These are phyloP conservation scores for Lasiosphaeria miniovina DNA, from an alignment of 495 filamentous ascomycete species.

Conservation along the genomic window DNA sequence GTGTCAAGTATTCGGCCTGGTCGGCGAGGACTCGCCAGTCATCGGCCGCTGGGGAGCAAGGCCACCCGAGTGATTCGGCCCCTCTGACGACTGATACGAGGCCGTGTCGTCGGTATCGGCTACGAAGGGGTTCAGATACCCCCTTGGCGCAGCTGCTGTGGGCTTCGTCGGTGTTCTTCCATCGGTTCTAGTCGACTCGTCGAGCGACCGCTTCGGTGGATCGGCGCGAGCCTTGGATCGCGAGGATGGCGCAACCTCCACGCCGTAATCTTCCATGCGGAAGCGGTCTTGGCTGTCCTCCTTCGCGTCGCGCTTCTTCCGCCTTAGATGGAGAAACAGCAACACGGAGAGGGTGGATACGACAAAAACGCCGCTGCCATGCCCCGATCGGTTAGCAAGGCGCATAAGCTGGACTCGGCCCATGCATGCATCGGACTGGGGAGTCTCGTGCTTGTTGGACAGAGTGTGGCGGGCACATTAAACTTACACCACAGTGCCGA, in stretches of 20 bases:
- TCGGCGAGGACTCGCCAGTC: no score
- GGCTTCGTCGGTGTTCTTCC: slow-evolving; percentile 15
- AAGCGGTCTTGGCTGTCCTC: slow-evolving; percentile 28
- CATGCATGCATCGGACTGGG: neutral
- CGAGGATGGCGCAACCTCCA: slow-evolving; percentile 8
- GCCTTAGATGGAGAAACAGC: slow-evolving; percentile 24
- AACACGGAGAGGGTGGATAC: slow-evolving; percentile 15
- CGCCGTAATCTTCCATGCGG: slow-evolving; percentile 28
- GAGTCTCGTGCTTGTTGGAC: neutral
- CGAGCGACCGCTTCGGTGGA: slow-evolving; percentile 8
- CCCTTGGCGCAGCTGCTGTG: slow-evolving; percentile 13
- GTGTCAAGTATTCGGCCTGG: no score
- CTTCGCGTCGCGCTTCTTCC: slow-evolving; percentile 21
- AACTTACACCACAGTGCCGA: slow-evolving; percentile 28
- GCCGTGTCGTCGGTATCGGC: slow-evolving; percentile 5
- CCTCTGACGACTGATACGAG: neutral
- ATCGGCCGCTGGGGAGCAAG: no score
- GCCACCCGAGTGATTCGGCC: no score
- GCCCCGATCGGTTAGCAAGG: neutral
- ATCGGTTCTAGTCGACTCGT: slow-evolving; percentile 7
- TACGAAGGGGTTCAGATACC: slow-evolving; percentile 17
- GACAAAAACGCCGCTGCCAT: slow-evolving; percentile 19
- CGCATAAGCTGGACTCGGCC: neutral
- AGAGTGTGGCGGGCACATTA: neutral
- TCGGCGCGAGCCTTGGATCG: slow-evolving; percentile 2